phyloP scores from a whole-genome alignment of 257 asterid genomes.

The Haberlea rhodopensis region DNA sequence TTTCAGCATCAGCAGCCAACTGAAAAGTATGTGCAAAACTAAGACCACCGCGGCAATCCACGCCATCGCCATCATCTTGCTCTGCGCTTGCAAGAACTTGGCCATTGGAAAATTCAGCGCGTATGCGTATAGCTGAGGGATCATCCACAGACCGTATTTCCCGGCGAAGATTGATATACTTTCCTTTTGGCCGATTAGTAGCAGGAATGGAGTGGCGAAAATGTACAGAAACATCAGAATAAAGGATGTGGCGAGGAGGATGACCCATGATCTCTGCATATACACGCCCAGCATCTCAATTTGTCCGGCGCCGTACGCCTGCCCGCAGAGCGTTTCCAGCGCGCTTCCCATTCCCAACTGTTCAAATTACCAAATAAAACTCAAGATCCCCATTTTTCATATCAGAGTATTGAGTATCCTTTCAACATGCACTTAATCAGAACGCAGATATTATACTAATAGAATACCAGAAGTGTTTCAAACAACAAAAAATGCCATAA shows the following conservation, averaged over 20 bases:
- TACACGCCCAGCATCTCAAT: slow-evolving; percentile 45
- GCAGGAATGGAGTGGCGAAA: slow-evolving; percentile 36
- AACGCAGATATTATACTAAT: too few relatives aligned
- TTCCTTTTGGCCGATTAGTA: slow-evolving; percentile 38
- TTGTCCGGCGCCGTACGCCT: slow-evolving; percentile 55
- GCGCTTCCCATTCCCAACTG: slow-evolving; percentile 69
- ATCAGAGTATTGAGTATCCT: too few relatives aligned
- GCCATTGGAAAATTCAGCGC: slow-evolving; percentile 52
- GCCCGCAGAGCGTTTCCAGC: slow-evolving; percentile 56
- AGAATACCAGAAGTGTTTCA: not conserved
- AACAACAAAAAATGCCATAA: not conserved
- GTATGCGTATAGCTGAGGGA: slow-evolving; percentile 58
- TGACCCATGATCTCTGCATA: slow-evolving; percentile 55
- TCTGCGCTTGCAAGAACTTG: slow-evolving; percentile 56
- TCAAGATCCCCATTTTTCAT: too few relatives aligned
- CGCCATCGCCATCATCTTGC: slow-evolving; percentile 52
- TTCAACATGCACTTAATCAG: too few relatives aligned
- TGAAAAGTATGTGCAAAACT: slow-evolving; percentile 31
- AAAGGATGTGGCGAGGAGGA: slow-evolving; percentile 33
- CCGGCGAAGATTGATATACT: slow-evolving; percentile 40
- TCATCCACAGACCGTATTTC: slow-evolving; percentile 46
- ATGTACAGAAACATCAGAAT: slow-evolving; percentile 39
- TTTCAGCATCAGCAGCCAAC: slow-evolving; percentile 57
- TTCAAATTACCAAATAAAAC: not conserved
- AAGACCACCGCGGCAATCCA: slow-evolving; percentile 38